Evolutionary conservation across 176 grass and related monocot genomes (phyloP), one percentile per base, ranked within the genome.

Genomic region (Aegilops sharonensis): DNA sequence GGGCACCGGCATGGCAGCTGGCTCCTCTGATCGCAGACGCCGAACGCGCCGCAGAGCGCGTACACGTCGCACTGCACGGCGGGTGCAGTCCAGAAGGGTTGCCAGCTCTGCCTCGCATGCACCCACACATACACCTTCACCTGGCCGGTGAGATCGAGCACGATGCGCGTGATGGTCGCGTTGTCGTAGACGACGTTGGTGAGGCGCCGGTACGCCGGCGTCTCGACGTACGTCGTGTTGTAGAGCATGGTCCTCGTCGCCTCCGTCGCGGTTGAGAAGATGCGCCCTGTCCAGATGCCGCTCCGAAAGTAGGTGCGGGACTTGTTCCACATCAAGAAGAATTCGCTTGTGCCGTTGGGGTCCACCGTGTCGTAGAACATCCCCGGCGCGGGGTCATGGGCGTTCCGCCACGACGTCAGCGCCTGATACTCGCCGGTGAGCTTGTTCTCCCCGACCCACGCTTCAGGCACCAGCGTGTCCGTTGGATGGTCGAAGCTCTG

Each of bases 61-160:
- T 82, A 91, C 17, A 64, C 75, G 37, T 79, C 66, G 47, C 85
- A 87, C 77, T 48, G 35, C 35, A 86, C 48, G 50, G 84, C 62
- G 14, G 89, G 89, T 30, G 69, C 74, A 0, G 75, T 43, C 74
- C 79, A 72, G 37, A 66, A 83, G 11, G 80, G 8, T 2, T 64
- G 6, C 89, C 85, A 88, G 60, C 61, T 50, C 78, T 17, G 37
- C 63, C 27, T 32, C 1, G 2, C 15, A 9, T 17, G 14, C 7
- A 75, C 65, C 91, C 91, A 92, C 25, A 60, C 23, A 48, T 30
- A 81, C 30, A 54, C 42, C 84, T 87, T 90, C 5, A 8, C 68
- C 64, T 84, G 84, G 11, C 87, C 91, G 5, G 67, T 87, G 40
- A 70, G 65, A 56, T 92, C 91, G 5, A 92, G 0, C 35, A 92